Conservation (phyloP, 2,329 filamentous ascomycete species). For the Colletotrichum navitas region DNA sequence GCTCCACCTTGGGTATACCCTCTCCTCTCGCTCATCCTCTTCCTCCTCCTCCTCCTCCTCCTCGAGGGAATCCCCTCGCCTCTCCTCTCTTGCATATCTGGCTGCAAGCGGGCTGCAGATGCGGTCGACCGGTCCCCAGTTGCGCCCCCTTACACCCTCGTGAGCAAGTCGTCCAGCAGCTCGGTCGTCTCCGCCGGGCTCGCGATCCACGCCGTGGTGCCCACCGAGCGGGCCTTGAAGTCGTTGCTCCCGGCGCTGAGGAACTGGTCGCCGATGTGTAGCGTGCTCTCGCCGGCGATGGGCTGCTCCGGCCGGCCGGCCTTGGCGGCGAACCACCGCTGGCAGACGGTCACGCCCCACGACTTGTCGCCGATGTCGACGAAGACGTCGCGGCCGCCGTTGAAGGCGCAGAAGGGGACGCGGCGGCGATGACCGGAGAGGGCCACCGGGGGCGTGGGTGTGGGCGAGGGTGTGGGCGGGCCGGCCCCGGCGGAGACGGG, state of each 20-base stretch:
- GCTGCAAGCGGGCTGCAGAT: background rate
- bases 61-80: background rate
- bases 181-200: constrained; percentile 92
- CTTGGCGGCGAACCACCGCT: constrained; percentile 81
- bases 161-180: constrained; percentile 84
- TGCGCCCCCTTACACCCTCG: constrained; percentile 57
- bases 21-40: background rate
- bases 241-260: constrained; percentile 95
- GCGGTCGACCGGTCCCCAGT: too few species aligned
- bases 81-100: too few species aligned
- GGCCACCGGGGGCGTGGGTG: background rate
- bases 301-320: constrained; percentile 60
- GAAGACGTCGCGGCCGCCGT: constrained; percentile 97
- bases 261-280: constrained; percentile 98
- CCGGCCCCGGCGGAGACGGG: background rate
- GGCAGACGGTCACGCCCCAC: constrained; percentile 93
- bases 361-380: constrained; percentile 99
- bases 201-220: constrained; percentile 97
- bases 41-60: background rate
- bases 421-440: constrained; percentile 42
- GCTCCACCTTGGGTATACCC: background rate
- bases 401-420: constrained; percentile 97
- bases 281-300: constrained; percentile 80
- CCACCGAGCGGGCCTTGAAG: constrained; percentile 92
- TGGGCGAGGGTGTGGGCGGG: constrained; percentile 9